These are phyloP conservation scores for Pseudoscleropodium purum DNA, from an alignment of 225 moss, liverwort and hornwort genomes.

Conservation along the genomic window DNA sequence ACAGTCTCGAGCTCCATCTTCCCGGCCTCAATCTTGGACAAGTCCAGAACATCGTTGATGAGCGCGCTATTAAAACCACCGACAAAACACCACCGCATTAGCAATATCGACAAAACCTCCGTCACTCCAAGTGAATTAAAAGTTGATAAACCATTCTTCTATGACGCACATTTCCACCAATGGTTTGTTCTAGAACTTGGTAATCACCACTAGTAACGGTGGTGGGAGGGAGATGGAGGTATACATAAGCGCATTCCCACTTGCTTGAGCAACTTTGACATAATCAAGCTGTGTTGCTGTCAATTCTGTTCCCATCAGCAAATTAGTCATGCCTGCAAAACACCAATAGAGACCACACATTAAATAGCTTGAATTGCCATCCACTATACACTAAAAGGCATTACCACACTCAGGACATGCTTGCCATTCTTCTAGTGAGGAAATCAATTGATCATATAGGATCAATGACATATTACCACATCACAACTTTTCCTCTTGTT, in stretches of 20 bases:
- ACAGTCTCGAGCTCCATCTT: conserved; percentile 87
- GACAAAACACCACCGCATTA: neutral
- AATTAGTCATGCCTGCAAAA: conserved; percentile 76
- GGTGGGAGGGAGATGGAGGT: neutral
- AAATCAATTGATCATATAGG: neutral
- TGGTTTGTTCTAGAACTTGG: neutral
- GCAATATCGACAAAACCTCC: neutral
- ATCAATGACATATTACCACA: neutral
- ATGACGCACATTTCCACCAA: neutral
- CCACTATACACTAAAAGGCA: neutral
- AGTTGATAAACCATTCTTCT: neutral
- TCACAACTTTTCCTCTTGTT: neutral
- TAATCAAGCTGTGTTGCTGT: conserved; percentile 81
- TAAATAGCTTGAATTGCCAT: neutral
- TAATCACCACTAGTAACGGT: neutral
- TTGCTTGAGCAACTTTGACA: conserved; percentile 87
- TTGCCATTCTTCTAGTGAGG: neutral
- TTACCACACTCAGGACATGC: neutral
- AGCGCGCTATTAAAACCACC: conserved; percentile 34
- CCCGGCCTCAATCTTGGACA: conserved; percentile 92
- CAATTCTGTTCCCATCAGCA: conserved; percentile 86
- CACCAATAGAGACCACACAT: neutral
- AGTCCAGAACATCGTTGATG: conserved; percentile 91
- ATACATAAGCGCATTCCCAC: conserved; percentile 82
- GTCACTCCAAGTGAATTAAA: neutral